Percentiles rank a stretch among this genome's conserved stretches.
phyloP scores from a whole-genome alignment of 2,329 filamentous ascomycete species.

The Trichoderma pleuroti region DNA sequence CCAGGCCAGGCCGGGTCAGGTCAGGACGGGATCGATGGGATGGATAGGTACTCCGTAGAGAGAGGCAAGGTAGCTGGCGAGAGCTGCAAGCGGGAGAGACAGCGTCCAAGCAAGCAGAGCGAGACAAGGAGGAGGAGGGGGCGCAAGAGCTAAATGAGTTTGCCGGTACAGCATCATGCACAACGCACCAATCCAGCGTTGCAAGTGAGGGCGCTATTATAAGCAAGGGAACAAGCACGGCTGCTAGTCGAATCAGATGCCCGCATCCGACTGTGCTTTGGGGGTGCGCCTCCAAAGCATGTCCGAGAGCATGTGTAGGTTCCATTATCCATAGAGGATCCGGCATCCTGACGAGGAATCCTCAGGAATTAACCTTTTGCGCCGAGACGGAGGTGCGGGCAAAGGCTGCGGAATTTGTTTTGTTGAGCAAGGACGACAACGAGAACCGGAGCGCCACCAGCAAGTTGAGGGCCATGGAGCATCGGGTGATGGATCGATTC shows the following conservation, averaged over 20 bases:
- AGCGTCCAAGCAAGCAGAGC: not conserved
- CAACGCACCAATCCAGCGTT: not conserved
- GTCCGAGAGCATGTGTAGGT: not conserved
- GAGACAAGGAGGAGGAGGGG: not conserved
- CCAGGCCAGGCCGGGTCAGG: not conserved
- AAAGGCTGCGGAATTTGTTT: not conserved
- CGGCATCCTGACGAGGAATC: not conserved
- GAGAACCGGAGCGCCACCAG: not conserved
- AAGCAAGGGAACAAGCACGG: not conserved
- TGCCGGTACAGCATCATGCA: not conserved
- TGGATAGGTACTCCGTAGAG: too few species aligned
- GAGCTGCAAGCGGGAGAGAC: not conserved
- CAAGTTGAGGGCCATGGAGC: not conserved
- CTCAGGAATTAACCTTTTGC: not conserved
- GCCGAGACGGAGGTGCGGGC: not conserved
- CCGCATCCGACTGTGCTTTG: not conserved
- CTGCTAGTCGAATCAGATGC: not conserved
- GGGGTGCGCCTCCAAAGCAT: conserved; percentile 5
- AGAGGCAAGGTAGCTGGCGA: not conserved
- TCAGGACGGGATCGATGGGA: too few species aligned
- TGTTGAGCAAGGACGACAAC: not conserved
- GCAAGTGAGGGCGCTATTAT: not conserved
- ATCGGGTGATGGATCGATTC: not conserved
- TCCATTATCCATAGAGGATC: too few species aligned
- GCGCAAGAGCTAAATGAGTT: not conserved